Percentiles rank a stretch among this genome's conserved stretches.
Evolutionary conservation across 1,284 basidiomycete species (phyloP).

Genomic region (Heterobasidion parviporum): DNA sequence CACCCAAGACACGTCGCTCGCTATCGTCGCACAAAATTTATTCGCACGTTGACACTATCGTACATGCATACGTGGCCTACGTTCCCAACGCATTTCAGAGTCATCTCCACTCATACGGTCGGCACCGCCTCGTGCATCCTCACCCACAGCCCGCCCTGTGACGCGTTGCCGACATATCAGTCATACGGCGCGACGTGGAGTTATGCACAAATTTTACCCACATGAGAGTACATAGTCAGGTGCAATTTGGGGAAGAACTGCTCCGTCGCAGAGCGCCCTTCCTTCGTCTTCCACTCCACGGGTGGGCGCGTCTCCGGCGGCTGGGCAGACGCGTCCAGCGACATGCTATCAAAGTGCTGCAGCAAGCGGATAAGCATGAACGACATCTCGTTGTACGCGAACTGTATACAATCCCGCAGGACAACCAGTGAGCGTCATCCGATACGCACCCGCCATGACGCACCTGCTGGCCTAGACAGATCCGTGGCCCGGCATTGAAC

Average conservation of each 20-base stretch:
- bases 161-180: not conserved
- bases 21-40: not conserved
- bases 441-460: not conserved
- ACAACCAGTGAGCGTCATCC: too few species aligned
- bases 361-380: constrained; percentile 31
- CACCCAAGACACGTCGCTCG: not conserved
- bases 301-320: constrained; percentile 18
- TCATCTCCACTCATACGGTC: not conserved
- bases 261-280: constrained; percentile 18
- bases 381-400: constrained; percentile 32
- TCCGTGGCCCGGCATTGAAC: constrained; percentile 23
- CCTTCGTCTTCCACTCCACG: constrained; percentile 16
- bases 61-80: not conserved
- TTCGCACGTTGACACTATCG: not conserved
- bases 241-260: constrained; percentile 14
- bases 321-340: constrained; percentile 22
- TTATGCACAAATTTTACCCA: not conserved
- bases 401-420: constrained; percentile 12
- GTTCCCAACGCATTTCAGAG: too few species aligned
- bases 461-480: constrained; percentile 18
- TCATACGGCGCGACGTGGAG: not conserved
- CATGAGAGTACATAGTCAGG: constrained; percentile 2
- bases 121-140: not conserved
- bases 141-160: not conserved
- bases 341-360: constrained; percentile 24